phyloP scores from a whole-genome alignment of 2,329 filamentous ascomycete genomes.

The Cladosporium velox region DNA sequence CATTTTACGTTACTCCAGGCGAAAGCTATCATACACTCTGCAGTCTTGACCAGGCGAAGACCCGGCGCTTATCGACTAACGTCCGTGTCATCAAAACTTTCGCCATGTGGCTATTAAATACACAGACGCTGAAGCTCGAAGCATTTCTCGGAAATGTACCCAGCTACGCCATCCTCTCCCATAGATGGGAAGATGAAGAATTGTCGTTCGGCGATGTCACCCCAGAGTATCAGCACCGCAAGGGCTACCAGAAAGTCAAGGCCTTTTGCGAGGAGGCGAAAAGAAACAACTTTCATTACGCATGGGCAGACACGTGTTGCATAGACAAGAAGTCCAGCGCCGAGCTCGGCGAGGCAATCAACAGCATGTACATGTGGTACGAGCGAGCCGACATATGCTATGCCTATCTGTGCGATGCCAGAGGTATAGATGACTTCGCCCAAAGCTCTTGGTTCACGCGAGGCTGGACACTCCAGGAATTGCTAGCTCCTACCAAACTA shows the following conservation, averaged over 20 bases:
- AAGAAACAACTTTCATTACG: slow-evolving; percentile 30
- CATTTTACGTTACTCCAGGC: neutral
- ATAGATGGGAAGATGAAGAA: slow-evolving; percentile 37
- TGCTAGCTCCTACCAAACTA: slow-evolving; percentile 22
- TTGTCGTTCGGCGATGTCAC: slow-evolving; percentile 33
- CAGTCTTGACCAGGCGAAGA: neutral
- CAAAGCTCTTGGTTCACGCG: slow-evolving; percentile 20
- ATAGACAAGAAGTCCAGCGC: slow-evolving; percentile 39
- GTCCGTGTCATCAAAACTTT: neutral
- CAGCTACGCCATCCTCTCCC: slow-evolving; percentile 39
- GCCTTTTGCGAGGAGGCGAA: slow-evolving; percentile 28
- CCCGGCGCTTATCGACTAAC: neutral
- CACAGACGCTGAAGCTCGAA: neutral
- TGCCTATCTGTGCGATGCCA: no score
- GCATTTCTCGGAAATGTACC: neutral
- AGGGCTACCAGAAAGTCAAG: slow-evolving; percentile 34
- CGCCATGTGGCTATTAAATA: neutral
- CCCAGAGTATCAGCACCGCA: neutral
- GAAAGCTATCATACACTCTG: neutral
- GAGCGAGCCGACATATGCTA: no score
- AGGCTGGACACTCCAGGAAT: slow-evolving; percentile 25
- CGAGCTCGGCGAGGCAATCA: slow-evolving; percentile 38
- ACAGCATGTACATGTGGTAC: neutral
- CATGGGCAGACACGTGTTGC: slow-evolving; percentile 43
- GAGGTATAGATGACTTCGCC: slow-evolving; percentile 17